Base-by-base conservation (phyloP, 176 grass and related monocot genomes). In the Phoenix dactylifera region DNA sequence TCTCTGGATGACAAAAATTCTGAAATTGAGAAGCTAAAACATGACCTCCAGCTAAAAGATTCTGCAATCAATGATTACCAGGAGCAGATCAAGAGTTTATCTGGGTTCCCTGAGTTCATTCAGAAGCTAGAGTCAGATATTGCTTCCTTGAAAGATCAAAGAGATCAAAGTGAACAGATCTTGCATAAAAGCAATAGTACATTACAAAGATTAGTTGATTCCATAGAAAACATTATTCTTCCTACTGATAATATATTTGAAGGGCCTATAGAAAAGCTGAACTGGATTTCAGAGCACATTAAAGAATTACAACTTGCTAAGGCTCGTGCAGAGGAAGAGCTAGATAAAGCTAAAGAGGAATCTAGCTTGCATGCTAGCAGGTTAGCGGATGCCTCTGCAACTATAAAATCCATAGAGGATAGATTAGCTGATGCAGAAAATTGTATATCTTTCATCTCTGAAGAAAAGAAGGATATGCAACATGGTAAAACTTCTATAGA, bases 401-500 rank as follows among this genome's bases (percentile, higher is more conserved):
- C 78, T 60, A 75, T 77, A 64, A 86, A 78, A 60, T 55, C 77
- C 50, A 59, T 88, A 76, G 84, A 92, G 70, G 79, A 76, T 67
- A 78, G 91, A 56, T 49, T 88, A 57, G 72, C 58, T 72, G 83
- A 81, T 73, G 50, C 71, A 50, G 85, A 80, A 72, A 79, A 83
- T n/a, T 62, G 67, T 61, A 71, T 81, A 73, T 92, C 76, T 83
- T 88, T 62, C 68, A 75, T 62, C 80, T 68, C 70, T 72, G 79
- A 88, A 59, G 93, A 98, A 71, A 88, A 85, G 71, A 65, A 20
- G 50, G 78, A 72, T 63, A 67, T 92, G 25, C 79, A 85, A 60
- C 58, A 58, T 70, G 67, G 69, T 51, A 69, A 52, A 69, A 26
- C 61, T 72, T 72, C 69, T 85, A 35, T 81, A 68, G 75, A 91